Evolutionary conservation across 2,329 filamentous ascomycete species (phyloP), one percentile per base, ranked within the genome.

Genomic region (Periconia digitata): DNA sequence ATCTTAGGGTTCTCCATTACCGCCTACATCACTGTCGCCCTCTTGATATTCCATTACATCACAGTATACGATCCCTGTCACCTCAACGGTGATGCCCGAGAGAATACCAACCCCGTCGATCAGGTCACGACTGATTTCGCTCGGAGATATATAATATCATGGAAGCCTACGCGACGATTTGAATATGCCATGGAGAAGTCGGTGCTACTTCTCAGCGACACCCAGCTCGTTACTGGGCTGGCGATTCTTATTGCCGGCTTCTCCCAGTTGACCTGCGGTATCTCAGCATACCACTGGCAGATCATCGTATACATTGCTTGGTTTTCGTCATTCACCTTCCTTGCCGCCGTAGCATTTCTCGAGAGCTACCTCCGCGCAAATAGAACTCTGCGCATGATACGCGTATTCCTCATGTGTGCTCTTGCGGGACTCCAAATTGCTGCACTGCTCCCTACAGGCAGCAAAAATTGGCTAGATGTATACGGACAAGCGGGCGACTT

Each of bases 121-220:
- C 41, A 38, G 6, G 46, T 48, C 10, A 15, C 60, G 13, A 43
- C 62, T 2, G 44, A 38, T 2, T 59, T 58, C 32, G 6, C 59
- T 10, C 55, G 57, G 7, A 21, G 44, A 4, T 47, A 43, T 6
- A 8, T 58, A 23, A 47, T 58, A n/a, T 46, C 48, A 29, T 61
- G 58, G 58, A 58, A n/a, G 4, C 57, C 58, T 7, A 59, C 46
- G 38, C 47, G 49, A 21, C 55, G 60, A 10, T 58, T 64, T 32
- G 55, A 63, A 46, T 58, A 59, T 41, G 60, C 60, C 12, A 51
- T 63, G 43, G 58, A 64, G 39, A 63, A 59, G 34, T 65, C 64
- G 1, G 59, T 66, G 8, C 47, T 68, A 12, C 56, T 63, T 20
- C 50, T 70, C 17, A 59, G 61, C 41, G 62, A 67, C 29, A 45